Evolutionary conservation across 208 protist genomes (phyloP), one percentile per base, ranked within the genome.

Genomic region (Crithidia fasciculata): DNA sequence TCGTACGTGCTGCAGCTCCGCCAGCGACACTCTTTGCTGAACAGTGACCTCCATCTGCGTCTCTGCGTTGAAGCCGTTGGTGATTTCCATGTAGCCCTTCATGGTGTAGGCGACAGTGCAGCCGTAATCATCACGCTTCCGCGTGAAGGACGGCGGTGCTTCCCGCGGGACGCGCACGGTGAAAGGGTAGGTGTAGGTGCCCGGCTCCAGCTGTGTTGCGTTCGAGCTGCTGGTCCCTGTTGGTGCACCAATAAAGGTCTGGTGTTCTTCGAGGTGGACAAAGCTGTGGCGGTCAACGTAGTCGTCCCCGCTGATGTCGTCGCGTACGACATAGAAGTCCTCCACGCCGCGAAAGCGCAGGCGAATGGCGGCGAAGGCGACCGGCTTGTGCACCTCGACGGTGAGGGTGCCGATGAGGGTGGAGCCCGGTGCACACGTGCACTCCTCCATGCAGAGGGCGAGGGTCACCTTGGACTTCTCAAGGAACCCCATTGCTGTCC

Each of bases 101-200:
- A 72, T 3, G 13, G 4, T 63, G 56, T 63, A 64, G 9, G 8
- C 16, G 7, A 63, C 19, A 2, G 44, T 62, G 56, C 67, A 72
- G 43, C 67, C 67, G 56, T 56, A 72, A 0, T 63, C 40, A 56
- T 13, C 28, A 2, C 28, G 54, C 13, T 18, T n/a, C 5, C 45
- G 52, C 16, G 9, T 39, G 18, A 63, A 72, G 1, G 57, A 57
- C 28, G 67, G 56, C 44, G 67, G 67, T 7, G 47, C 56, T 44
- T 40, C 15, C 12, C 28, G 15, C 2, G 67, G 56, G 2, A 72
- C 8, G 3, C n/a, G 15, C 13, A 63, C 3, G 44, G 56, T 45
- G 56, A 72, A 72, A 43, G 67, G 54, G 44, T 64, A 72, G n/a
- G 36, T 2, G 67, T 72, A 63, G 12, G 18, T 43, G 56, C 67